phyloP scores from a whole-genome alignment of 106 monocot species.

The Posidonia australis region DNA sequence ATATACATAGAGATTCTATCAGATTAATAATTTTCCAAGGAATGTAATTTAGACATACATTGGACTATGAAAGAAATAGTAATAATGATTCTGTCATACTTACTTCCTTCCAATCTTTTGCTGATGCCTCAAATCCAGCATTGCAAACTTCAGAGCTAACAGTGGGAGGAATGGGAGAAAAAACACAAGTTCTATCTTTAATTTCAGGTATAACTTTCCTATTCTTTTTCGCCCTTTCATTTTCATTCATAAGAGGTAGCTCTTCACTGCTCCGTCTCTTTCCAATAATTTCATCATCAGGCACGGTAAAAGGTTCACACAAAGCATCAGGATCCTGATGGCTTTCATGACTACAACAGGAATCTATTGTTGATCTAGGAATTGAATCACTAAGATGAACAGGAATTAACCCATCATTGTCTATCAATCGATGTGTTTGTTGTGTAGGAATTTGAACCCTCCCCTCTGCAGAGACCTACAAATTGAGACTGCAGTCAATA shows the following conservation, averaged over 20 bases:
- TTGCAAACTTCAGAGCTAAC: neutral
- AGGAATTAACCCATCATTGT: neutral
- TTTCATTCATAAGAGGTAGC: neutral
- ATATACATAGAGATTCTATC: neutral
- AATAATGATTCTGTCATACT: neutral
- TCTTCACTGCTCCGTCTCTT: neutral
- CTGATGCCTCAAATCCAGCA: neutral
- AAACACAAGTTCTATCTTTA: neutral
- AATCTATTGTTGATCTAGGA: neutral
- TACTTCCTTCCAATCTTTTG: neutral
- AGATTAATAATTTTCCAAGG: too few species aligned
- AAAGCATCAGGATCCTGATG: too few species aligned
- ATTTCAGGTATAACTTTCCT: neutral
- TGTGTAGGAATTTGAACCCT: neutral
- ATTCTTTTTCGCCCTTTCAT: neutral
- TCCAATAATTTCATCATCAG: neutral
- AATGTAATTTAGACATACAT: neutral
- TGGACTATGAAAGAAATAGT: neutral
- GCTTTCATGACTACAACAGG: neutral
- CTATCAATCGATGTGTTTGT: neutral
- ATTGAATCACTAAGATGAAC: neutral
- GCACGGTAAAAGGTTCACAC: neutral
- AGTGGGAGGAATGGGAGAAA: neutral
- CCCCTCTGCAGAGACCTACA: neutral
- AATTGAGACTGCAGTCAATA: neutral